Evolutionary conservation across 805 yeast genomes (phyloP), one percentile per base, ranked within the genome.

Genomic region (Barnettozyma populi): DNA sequence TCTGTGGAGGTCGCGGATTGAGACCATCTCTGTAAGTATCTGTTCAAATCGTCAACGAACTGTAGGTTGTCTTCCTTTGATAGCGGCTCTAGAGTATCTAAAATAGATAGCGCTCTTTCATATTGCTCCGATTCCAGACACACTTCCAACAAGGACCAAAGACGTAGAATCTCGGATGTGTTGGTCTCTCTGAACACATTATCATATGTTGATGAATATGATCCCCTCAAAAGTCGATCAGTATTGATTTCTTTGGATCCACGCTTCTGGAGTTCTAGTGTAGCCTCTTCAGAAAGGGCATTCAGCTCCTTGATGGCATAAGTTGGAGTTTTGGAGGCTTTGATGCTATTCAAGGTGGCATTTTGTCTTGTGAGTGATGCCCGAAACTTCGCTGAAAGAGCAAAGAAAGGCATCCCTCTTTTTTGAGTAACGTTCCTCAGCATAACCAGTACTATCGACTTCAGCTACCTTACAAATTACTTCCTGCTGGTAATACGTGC

Each of bases 121-220:
- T 74, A 77, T 59, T 86, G 84, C 45, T 75, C 74, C 31, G 85
- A 76, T 39, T 80, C 78, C 29, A 89, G 60, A 54, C 90, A 83
- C 0, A 94, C 92, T 56, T 89, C 96, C 36, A 88, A 71, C 32
- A 89, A 66, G 3, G 90, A 78, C 81, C 90, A 89, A 18, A 84
- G 70, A 56, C 84, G 84, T 45, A 73, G 70, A n/a, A 78, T 75
- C 52, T 80, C 84, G 59, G 75, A 77, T 6, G 84, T 74, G 43
- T 60, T 54, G 18, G 53, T 50, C 41, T 60, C 57, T 40, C 62
- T 52, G 20, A 46, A 46, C 21, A 61, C 44, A 2, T 53, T 51
- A 36, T 59, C 65, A 18, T 51, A 50, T 5, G 46, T 36, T 2
- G 60, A 50, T 16, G 62, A 57, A 39, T 48, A 58, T 3, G 60